Evolutionary conservation across 129 eudicot genomes (phyloP).

Genomic region (sunflower (Helianthus annuus)): HanXRQr2.0-SUNRISE NC_035445.2:160655101-160655600

Average conservation of each 20-base stretch:
- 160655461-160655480: not conserved
- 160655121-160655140: not conserved
- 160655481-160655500: slow-evolving; percentile 9
- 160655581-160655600: not conserved
- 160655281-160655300: not conserved
- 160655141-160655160: slow-evolving; percentile 17
- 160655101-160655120: not conserved
- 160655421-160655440: not conserved
- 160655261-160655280: not conserved
- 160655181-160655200: not conserved
- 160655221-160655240: not conserved
- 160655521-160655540: slow-evolving; percentile 9
- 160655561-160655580: not conserved
- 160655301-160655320: slow-evolving; percentile 16
- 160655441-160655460: slow-evolving; percentile 9
- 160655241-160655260: slow-evolving; percentile 7
- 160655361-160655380: not conserved
- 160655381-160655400: slow-evolving; percentile 2
- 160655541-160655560: slow-evolving; percentile 11
- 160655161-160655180: not conserved
- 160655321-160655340: slow-evolving; percentile 15
- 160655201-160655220: slow-evolving; percentile 3
- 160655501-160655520: not conserved
- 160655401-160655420: not conserved
- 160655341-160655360: not conserved